Conservation (phyloP, 1,284 basidiomycete species). For the Leccinum proximum region DNA sequence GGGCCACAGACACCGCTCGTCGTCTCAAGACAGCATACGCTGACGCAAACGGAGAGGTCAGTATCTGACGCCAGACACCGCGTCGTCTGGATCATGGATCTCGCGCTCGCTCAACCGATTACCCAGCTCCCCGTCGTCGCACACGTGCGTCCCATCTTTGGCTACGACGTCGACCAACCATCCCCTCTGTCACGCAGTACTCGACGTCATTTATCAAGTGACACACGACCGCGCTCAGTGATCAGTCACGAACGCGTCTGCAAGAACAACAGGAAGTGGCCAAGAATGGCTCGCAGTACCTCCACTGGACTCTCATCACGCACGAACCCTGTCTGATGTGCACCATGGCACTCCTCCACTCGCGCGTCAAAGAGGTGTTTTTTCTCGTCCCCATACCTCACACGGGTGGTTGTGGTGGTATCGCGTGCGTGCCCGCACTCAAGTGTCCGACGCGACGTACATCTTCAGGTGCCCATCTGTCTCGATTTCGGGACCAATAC, state of each 20-base stretch:
- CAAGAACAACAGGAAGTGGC: constrained; percentile 10
- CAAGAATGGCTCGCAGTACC: constrained; percentile 75
- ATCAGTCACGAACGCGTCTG: not conserved
- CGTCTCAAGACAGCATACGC: constrained; percentile 47
- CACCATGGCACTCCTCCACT: constrained; percentile 91
- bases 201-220: constrained; percentile 72
- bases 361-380: constrained; percentile 81
- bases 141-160: constrained; percentile 58
- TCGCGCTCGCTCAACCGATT: not conserved
- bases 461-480: constrained; percentile 58
- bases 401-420: constrained; percentile 76
- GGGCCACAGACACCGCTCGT: constrained; percentile 69
- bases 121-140: constrained; percentile 73
- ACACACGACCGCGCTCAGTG: constrained; percentile 51
- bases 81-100: not conserved
- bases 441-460: constrained; percentile 19
- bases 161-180: constrained; percentile 71
- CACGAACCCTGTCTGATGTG: constrained; percentile 98
- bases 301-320: constrained; percentile 78
- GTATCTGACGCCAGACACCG: constrained; percentile 10
- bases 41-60: constrained; percentile 52
- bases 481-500: constrained; percentile 82
- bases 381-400: constrained; percentile 69
- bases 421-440: constrained; percentile 58
- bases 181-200: constrained; percentile 79